phyloP scores from a whole-genome alignment of 257 asterid genomes.

The Lavandula angustifolia region DNA sequence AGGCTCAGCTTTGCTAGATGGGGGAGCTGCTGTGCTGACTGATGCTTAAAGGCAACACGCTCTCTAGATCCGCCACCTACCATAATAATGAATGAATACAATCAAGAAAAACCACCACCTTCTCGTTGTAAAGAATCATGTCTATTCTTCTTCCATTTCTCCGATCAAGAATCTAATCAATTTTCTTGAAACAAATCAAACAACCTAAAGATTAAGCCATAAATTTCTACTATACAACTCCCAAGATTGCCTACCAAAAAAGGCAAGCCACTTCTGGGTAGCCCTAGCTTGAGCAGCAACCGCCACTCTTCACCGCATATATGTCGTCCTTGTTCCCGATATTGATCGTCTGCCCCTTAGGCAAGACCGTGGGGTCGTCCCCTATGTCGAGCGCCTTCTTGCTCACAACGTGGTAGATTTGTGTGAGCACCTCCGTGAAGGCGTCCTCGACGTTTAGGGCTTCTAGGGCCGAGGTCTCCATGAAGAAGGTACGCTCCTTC shows the following conservation, averaged over 20 bases:
- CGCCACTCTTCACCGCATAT: slow-evolving; percentile 67
- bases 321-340: slow-evolving; percentile 71
- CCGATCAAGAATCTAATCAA: slow-evolving; percentile 22
- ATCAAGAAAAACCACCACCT: not conserved
- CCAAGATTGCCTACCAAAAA: slow-evolving; percentile 16
- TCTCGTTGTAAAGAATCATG: slow-evolving; percentile 4
- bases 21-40: too few species aligned
- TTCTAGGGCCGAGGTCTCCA: slow-evolving; percentile 85
- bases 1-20: too few species aligned
- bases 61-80: too few species aligned
- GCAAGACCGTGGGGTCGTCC: slow-evolving; percentile 68
- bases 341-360: slow-evolving; percentile 67
- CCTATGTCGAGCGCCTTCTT: slow-evolving; percentile 69
- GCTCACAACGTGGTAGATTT: slow-evolving; percentile 68
- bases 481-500: slow-evolving; percentile 64
- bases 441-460: slow-evolving; percentile 74
- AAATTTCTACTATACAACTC: slow-evolving; percentile 30
- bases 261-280: too few species aligned
- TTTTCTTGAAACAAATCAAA: slow-evolving; percentile 17
- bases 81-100: not conserved
- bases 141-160: slow-evolving; percentile 13
- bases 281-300: slow-evolving; percentile 69
- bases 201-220: slow-evolving; percentile 27
- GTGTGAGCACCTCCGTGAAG: slow-evolving; percentile 76
- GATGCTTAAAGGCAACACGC: too few species aligned